A percentile compares a stretch with the other conserved stretches of the same genome.
Conservation (phyloP, 176 grass and related monocot genomes). For the Secale cereale region DNA sequence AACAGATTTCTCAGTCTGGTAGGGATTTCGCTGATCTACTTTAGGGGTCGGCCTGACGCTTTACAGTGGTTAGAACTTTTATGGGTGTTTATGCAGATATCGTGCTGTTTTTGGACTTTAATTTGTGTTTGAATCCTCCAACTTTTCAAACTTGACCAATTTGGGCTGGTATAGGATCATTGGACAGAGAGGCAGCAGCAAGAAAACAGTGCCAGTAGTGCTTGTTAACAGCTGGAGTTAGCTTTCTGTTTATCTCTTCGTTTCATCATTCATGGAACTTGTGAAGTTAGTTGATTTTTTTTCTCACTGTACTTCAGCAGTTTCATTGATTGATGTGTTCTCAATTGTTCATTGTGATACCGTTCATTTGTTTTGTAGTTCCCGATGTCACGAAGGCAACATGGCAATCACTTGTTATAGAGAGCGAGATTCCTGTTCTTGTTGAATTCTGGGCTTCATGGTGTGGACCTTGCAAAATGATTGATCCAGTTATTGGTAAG, state of each 20-base stretch:
- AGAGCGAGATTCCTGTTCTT: constrained; percentile 69
- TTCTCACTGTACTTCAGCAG: neutral
- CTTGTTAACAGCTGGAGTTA: neutral
- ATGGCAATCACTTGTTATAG: constrained; percentile 58
- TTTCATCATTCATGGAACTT: neutral
- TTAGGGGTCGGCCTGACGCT: neutral
- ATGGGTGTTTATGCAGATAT: neutral
- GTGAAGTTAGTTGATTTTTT: neutral
- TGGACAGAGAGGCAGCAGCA: neutral
- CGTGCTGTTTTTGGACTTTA: neutral
- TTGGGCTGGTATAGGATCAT: neutral
- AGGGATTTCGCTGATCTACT: neutral
- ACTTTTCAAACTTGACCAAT: neutral
- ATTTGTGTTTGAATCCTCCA: neutral
- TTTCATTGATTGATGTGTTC: neutral
- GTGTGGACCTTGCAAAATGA: constrained; percentile 91
- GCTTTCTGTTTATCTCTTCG: neutral
- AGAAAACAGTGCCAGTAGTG: neutral
- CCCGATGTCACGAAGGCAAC: constrained; percentile 61
- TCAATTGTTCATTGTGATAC: neutral
- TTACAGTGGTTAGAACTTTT: neutral
- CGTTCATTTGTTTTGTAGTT: constrained; percentile 21
- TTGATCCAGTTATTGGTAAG: constrained; percentile 68
- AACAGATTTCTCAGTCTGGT: neutral
- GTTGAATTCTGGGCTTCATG: constrained; percentile 89